These are phyloP conservation scores for Micromonas commoda DNA, from an alignment of 139 green algal species.

Conservation along the genomic window DNA sequence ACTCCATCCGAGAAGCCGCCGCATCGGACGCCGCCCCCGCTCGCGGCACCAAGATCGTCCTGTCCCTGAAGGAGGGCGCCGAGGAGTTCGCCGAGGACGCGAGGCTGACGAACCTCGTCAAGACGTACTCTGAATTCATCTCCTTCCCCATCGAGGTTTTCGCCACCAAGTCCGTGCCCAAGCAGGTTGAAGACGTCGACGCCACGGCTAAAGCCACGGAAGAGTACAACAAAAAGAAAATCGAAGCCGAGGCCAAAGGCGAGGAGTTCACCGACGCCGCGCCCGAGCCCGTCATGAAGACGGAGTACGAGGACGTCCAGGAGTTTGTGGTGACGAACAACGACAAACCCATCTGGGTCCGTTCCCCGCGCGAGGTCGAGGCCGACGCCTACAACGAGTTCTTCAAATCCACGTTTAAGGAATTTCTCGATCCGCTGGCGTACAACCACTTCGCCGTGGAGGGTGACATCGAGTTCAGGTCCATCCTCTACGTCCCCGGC, in stretches of 20 bases:
- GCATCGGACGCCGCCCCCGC: conserved; percentile 32
- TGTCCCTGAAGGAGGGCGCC: conserved; percentile 91
- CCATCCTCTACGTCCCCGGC: conserved; percentile 87
- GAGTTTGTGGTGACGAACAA: conserved; percentile 89
- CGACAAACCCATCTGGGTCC: conserved; percentile 94
- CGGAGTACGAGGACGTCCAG: conserved; percentile 56
- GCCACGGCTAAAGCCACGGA: conserved; percentile 69
- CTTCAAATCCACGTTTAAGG: conserved; percentile 81
- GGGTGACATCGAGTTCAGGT: conserved; percentile 94
- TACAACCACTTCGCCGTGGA: conserved; percentile 67
- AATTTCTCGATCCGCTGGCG: conserved; percentile 53
- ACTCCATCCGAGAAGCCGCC: conserved; percentile 54
- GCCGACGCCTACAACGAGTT: conserved; percentile 91
- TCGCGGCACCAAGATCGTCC: conserved; percentile 78
- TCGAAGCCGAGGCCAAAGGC: conserved; percentile 27
- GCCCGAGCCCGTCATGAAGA: conserved; percentile 71
- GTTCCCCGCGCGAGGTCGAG: conserved; percentile 53
- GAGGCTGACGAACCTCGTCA: conserved; percentile 76
- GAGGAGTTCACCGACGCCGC: conserved; percentile 26
- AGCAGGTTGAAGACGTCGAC: conserved; percentile 73
- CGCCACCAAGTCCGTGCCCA: conserved; percentile 41
- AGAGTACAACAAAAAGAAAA: conserved; percentile 53
- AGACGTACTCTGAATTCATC: conserved; percentile 99
- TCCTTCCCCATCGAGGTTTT: conserved; percentile 94
- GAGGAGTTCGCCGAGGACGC: conserved; percentile 65